Conservation (phyloP, 768 basidiomycete genomes). For the Lactarius vividus region DNA sequence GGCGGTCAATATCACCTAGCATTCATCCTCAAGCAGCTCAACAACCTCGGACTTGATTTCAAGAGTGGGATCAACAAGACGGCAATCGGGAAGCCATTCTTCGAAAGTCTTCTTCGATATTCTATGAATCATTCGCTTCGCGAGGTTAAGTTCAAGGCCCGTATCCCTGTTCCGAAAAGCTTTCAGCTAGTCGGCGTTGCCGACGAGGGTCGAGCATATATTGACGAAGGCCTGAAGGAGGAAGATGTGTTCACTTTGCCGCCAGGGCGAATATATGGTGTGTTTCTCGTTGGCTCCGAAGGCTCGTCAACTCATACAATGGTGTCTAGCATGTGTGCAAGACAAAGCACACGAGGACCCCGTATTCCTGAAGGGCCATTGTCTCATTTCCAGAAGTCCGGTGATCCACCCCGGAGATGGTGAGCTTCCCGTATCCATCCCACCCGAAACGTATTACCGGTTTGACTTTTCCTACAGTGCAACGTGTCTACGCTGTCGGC, state of each 20-base stretch:
- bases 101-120: slow-evolving; percentile 54
- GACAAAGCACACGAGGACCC: slow-evolving; percentile 6
- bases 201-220: slow-evolving; percentile 56
- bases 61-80: slow-evolving; percentile 36
- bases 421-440: background rate
- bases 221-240: slow-evolving; percentile 10
- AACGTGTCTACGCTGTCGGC: slow-evolving; percentile 34
- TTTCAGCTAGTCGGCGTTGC: slow-evolving; percentile 76
- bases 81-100: slow-evolving; percentile 53
- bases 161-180: slow-evolving; percentile 67
- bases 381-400: slow-evolving; percentile 34
- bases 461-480: slow-evolving; percentile 17
- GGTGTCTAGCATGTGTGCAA: slow-evolving; percentile 23
- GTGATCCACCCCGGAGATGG: slow-evolving; percentile 38
- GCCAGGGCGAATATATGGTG: slow-evolving; percentile 18
- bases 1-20: slow-evolving; percentile 49
- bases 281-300: background rate
- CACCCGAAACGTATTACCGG: background rate
- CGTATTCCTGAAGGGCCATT: slow-evolving; percentile 4
- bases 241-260: slow-evolving; percentile 16
- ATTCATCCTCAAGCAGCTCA: slow-evolving; percentile 48
- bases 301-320: background rate
- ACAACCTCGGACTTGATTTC: slow-evolving; percentile 49
- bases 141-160: slow-evolving; percentile 71
- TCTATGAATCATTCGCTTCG: slow-evolving; percentile 65